Percentiles rank a stretch among this genome's conserved stretches.
Evolutionary conservation across 1,284 basidiomycete genomes (phyloP).

Genomic region (Ganoderma sinense): DNA sequence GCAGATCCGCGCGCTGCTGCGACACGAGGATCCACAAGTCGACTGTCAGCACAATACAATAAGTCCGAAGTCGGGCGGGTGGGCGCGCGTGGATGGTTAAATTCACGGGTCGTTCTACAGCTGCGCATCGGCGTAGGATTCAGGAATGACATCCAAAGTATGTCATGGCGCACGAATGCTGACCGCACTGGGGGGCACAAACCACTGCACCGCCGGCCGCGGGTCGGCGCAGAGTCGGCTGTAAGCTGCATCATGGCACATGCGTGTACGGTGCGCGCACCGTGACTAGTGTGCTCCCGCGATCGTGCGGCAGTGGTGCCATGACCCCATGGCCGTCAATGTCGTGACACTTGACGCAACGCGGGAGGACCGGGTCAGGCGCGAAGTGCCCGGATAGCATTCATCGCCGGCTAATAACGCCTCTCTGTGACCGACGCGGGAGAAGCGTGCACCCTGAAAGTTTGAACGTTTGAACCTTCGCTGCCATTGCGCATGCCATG

Average conservation of each 20-base stretch:
- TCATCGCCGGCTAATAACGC: background rate
- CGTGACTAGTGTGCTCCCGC: too few relatives aligned
- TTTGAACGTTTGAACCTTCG: too few relatives aligned
- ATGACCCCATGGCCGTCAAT: too few relatives aligned
- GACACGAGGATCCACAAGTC: background rate
- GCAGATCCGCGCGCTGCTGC: background rate
- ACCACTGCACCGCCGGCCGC: too few relatives aligned
- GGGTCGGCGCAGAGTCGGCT: background rate
- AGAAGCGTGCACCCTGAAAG: background rate
- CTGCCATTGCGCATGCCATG: too few relatives aligned
- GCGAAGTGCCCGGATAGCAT: background rate
- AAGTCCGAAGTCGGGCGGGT: background rate
- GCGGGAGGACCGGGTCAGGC: background rate
- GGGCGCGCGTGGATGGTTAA: background rate
- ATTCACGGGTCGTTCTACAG: background rate
- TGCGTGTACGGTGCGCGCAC: too few relatives aligned
- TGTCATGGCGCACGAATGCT: background rate
- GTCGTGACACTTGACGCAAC: background rate
- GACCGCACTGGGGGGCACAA: too few relatives aligned
- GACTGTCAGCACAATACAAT: background rate
- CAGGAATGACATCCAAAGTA: background rate
- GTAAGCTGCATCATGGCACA: background rate
- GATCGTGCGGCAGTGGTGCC: too few relatives aligned
- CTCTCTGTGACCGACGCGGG: constrained; percentile 4
- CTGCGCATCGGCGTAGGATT: too few relatives aligned